Evolutionary conservation across 345 rosid species (phyloP), one percentile per base, ranked within the genome.

Genomic region (Physaria fendleri): DNA sequence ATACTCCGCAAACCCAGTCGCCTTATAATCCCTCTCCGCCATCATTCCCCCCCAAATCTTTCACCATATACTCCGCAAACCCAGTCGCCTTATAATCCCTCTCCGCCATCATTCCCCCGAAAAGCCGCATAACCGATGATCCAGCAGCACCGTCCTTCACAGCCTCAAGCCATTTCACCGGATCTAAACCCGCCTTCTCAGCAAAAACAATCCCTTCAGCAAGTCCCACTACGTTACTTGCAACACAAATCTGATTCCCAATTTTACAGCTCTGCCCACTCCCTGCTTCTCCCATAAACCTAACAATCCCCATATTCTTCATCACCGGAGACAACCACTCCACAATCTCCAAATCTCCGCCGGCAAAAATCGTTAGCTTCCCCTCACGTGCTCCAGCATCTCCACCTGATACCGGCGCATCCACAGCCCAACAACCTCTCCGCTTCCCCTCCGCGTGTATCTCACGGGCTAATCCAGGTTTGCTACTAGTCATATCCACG

Each of bases 161-260:
- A 0, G 87, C 81, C 2, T 67, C 77, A 34, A 79, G 45, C 62
- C 74, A 78, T 32, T 64, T 76, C 75, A 32, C 37, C 34, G 78
- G 53, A 65, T 88, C 91, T 64, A 91, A 45, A 53, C 95, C 95
- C 0, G 92, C 75, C 23, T 72, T 64, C 73, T 76, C 82, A 0
- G 96, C 85, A n/a, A 88, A 88, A 16, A 86, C 74, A 20, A 88
- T 21, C 57, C 87, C 90, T 76, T 88, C 92, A 48, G 88, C 87
- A 32, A 91, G 44, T 15, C 96, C 98, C 29, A 84, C 66, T 64
- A 85, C 7, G 37, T 85, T 91, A 33, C 79, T 81, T n/a, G 78
- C 89, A 10, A 58, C 96, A 15, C 76, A 74, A 0, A 91, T 85
- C 71, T 91, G 95, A 49, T 85, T 91, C 18, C 81, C 95, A 8